These are phyloP conservation scores for Cordyceps tenuipes DNA, from an alignment of 2,329 filamentous ascomycete species.

Conservation along the genomic window DNA sequence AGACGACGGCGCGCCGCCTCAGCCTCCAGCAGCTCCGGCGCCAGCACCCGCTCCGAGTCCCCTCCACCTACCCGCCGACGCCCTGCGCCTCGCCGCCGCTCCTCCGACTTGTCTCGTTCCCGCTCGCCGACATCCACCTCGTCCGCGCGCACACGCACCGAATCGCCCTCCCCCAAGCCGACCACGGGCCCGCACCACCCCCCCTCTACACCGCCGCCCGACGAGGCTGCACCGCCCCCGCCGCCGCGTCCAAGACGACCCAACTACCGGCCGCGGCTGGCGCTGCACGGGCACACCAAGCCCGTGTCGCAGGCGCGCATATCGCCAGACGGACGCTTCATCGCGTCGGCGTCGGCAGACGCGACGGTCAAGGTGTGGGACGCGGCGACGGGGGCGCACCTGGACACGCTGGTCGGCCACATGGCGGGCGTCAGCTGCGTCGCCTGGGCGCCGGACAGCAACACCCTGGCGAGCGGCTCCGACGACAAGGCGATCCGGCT, in stretches of 20 bases:
- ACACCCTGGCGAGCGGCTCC: conserved; percentile 79
- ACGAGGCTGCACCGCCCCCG: conserved; percentile 14
- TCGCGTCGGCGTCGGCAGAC: conserved; percentile 86
- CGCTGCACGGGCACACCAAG: conserved; percentile 68
- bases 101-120: conserved; percentile 12
- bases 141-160: conserved; percentile 23
- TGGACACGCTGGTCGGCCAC: conserved; percentile 88
- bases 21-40: conserved; percentile 26
- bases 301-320: conserved; percentile 81
- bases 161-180: conserved; percentile 19
- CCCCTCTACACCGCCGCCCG: not conserved
- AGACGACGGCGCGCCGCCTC: conserved; percentile 22
- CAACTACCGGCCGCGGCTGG: conserved; percentile 61
- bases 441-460: conserved; percentile 88
- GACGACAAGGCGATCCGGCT: conserved; percentile 95
- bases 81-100: conserved; percentile 22
- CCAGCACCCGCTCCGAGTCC: conserved; percentile 31
- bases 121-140: conserved; percentile 24
- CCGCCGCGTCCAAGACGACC: conserved; percentile 42
- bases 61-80: conserved; percentile 16
- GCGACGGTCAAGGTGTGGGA: conserved; percentile 89
- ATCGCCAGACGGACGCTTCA: conserved; percentile 81
- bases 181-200: no score
- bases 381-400: conserved; percentile 63
- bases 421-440: conserved; percentile 86